These are phyloP conservation scores for Colletotrichum coccodes DNA, from an alignment of 2,329 filamentous ascomycete genomes.

Conservation along the genomic window DNA sequence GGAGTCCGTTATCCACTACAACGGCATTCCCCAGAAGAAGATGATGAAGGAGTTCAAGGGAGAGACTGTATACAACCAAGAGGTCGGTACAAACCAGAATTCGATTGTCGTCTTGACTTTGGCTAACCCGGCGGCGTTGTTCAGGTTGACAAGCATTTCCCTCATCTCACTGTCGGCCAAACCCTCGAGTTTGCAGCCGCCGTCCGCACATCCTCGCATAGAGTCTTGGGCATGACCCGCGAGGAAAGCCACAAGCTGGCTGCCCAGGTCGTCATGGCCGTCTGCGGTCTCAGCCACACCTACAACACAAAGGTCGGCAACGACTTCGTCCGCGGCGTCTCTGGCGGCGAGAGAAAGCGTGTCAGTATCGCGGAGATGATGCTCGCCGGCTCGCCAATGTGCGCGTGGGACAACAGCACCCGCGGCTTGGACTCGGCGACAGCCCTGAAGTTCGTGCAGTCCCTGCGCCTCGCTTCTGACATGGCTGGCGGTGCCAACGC, in stretches of 20 bases:
- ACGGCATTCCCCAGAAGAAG: conserved; percentile 63
- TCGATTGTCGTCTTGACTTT: too few species aligned
- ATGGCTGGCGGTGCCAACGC: conserved; percentile 69
- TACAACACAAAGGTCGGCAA: conserved; percentile 80
- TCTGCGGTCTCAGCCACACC: conserved; percentile 79
- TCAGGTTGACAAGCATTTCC: conserved; percentile 77
- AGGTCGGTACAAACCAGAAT: conserved; percentile 51
- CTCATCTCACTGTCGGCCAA: conserved; percentile 79
- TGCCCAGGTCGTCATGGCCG: conserved; percentile 73
- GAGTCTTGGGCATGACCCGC: conserved; percentile 70
- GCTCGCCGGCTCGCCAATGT: conserved; percentile 67
- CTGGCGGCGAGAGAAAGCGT: conserved; percentile 79
- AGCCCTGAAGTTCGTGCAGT: conserved; percentile 77
- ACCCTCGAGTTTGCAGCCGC: conserved; percentile 79
- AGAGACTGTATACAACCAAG: conserved; percentile 79
- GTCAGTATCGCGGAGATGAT: conserved; percentile 85
- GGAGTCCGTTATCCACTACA: conserved; percentile 67
- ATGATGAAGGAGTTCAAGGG: conserved; percentile 72
- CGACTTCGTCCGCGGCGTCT: conserved; percentile 77
- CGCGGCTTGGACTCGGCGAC: conserved; percentile 79
- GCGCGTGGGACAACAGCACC: conserved; percentile 78
- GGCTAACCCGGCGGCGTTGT: background rate
- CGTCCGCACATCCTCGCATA: conserved; percentile 73
- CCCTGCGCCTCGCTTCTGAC: conserved; percentile 72
- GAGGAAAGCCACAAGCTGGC: conserved; percentile 70